Base-by-base conservation (phyloP, 371 early-diverging fungal genomes). In the Rhizopus arrhizus region DNA sequence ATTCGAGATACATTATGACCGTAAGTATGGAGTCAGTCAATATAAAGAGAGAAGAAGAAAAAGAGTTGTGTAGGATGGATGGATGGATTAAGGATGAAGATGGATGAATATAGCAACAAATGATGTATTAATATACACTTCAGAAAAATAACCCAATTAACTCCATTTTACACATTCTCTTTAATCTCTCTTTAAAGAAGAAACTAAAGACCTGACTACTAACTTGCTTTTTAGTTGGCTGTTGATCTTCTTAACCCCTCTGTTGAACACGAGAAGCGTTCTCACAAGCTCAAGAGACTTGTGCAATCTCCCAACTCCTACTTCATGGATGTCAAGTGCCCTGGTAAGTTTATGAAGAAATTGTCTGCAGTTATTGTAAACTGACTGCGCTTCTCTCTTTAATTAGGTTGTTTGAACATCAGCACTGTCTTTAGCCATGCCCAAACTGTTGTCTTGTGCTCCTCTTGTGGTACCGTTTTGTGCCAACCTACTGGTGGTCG, bases 271-370 rank as follows among this genome's bases (percentile, higher is more conserved):
- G 93, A 97, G 85, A 87, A 87, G 85, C 90, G 91, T 75, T 84
- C 85, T 74, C 96, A 98, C 95, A 99, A 99, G 91, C 91, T 97
- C 69, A 99, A 99, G 93, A 90, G 99, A 79, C 87, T 99, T 60
- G 99, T 99, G 72, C 98, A 96, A 86, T 90, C 91, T 75, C 96
- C 98, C 68, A 98, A 99, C 93, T 98, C 99, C 48, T 99, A 91
- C 91, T 99, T 99, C 86, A 99, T 99, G 98, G 98, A 99, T 74
- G 99, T 99, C 66, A 97, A 97, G 89, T 99, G 99, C 89, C 88
- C 91, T 61, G 92, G 93, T 91, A 83, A 64, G 81, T 69, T 2
- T 36, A 33, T 34, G 33, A 22, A 22, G 22, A 22, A 22, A 43
- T 38, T 28, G n/a, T 29, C 4, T 29, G 32, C 15, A 15, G 31